Evolutionary conservation across 768 basidiomycete species (phyloP).

Genomic region (Gymnopilus junonius): DNA sequence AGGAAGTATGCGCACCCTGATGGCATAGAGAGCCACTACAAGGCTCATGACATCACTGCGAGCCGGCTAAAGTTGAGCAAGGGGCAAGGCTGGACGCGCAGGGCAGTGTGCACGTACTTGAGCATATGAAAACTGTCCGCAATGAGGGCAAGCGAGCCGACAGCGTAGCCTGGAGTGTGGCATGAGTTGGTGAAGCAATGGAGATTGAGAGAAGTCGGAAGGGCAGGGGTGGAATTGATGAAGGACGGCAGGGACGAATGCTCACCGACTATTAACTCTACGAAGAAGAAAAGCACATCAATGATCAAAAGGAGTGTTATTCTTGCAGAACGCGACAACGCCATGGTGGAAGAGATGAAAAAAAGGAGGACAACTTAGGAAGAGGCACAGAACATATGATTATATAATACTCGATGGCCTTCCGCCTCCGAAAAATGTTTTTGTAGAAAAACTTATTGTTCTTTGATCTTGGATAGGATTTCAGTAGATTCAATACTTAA

Average conservation of each 20-base stretch:
- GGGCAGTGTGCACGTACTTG: constrained; percentile 61
- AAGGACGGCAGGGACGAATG: background rate
- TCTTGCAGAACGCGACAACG: constrained; percentile 68
- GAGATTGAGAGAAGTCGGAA: background rate
- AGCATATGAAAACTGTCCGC: constrained; percentile 99
- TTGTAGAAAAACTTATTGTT: too few relatives aligned
- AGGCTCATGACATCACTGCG: constrained; percentile 95
- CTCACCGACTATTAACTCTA: constrained; percentile 82
- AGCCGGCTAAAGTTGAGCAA: constrained; percentile 6
- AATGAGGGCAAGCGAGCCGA: constrained; percentile 92
- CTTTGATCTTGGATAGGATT: background rate
- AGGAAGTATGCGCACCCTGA: constrained; percentile 27
- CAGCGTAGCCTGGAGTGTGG: constrained; percentile 76
- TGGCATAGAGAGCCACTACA: constrained; percentile 91
- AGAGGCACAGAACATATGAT: background rate
- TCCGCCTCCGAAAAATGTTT: too few relatives aligned
- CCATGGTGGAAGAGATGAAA: constrained; percentile 30
- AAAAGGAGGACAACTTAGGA: background rate
- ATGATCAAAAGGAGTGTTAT: constrained; percentile 82
- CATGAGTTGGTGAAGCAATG: constrained; percentile 8
- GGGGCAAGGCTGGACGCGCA: background rate
- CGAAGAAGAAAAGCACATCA: constrained; percentile 84
- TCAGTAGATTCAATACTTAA: background rate
- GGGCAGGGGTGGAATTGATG: background rate
- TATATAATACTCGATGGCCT: background rate